Conservation (phyloP, 2,329 filamentous ascomycete species). For the Alternaria panax region DNA sequence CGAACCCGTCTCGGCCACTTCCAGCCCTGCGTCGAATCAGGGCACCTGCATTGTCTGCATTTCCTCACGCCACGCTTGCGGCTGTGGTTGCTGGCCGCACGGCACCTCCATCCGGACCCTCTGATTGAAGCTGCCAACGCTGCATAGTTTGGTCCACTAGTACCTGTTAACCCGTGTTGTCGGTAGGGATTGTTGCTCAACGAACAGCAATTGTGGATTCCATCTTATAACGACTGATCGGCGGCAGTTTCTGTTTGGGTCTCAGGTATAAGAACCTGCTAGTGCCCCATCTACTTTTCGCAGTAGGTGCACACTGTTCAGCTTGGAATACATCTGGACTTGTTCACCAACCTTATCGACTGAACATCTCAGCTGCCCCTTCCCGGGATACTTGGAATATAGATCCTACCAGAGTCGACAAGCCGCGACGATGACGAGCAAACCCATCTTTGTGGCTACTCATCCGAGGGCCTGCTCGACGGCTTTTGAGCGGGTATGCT, state of each 20-base stretch:
- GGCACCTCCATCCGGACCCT: conserved; percentile 10
- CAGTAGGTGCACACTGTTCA: conserved; percentile 32
- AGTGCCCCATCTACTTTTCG: conserved; percentile 26
- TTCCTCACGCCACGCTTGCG: conserved; percentile 15
- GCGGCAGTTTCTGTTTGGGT: conserved; percentile 11
- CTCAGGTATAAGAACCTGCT: conserved; percentile 35
- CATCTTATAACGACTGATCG: conserved; percentile 3
- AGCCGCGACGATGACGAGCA: conserved; percentile 69
- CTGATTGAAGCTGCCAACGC: conserved; percentile 19
- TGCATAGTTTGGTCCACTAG: conserved; percentile 29
- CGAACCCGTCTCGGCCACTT: not conserved
- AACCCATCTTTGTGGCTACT: conserved; percentile 89
- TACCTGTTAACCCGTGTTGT: conserved; percentile 22
- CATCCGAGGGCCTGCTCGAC: conserved; percentile 96
- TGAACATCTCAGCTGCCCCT: not conserved
- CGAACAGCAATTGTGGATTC: conserved; percentile 38
- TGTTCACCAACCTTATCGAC: conserved; percentile 1
- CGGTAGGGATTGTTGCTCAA: conserved; percentile 26
- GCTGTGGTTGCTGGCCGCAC: conserved; percentile 13
- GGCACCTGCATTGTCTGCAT: not conserved
- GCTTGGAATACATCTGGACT: conserved; percentile 41
- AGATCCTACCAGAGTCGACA: conserved; percentile 23
- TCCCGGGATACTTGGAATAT: conserved; percentile 35
- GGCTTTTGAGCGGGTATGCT: conserved; percentile 87
- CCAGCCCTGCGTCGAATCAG: not conserved